Conservation (phyloP, 2,329 filamentous ascomycete species). For the Trichoderma koningiopsis region DNA sequence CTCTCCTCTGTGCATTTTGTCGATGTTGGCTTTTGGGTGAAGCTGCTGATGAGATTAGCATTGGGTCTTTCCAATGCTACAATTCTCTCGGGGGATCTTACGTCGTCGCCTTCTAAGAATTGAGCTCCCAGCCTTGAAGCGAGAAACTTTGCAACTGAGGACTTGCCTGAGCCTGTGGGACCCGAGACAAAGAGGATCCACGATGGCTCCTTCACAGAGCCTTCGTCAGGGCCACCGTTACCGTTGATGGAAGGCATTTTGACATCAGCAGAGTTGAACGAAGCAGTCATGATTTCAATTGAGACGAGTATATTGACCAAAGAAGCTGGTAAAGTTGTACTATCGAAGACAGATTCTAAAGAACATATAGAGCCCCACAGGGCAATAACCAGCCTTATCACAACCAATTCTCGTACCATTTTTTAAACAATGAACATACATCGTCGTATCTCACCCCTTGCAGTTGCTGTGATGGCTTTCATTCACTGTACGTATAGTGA, state of each 20-base stretch:
- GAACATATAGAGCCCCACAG: neutral
- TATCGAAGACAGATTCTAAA: neutral
- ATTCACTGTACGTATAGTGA: neutral
- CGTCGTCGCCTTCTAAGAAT: constrained; percentile 10
- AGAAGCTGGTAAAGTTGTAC: neutral
- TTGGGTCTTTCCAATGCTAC: neutral
- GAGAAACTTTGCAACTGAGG: neutral
- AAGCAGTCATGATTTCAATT: neutral
- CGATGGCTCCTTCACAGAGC: neutral
- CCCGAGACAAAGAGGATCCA: constrained; percentile 2
- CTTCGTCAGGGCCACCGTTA: neutral
- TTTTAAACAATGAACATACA: neutral
- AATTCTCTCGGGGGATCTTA: neutral
- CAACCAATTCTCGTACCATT: neutral
- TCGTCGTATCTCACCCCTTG: neutral
- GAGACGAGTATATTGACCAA: neutral
- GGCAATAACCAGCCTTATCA: neutral
- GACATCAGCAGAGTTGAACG: neutral
- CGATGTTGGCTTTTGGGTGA: constrained; percentile 15
- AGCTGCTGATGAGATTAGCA: neutral
- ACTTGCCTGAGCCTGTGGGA: constrained; percentile 2
- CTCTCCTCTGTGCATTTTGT: constrained; percentile 15
- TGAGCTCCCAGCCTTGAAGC: neutral
- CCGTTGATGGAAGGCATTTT: neutral
- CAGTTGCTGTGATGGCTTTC: neutral